These are phyloP conservation scores for Aureobasidium sp. DNA, from an alignment of 2,329 filamentous ascomycete species.

Conservation along the genomic window DNA sequence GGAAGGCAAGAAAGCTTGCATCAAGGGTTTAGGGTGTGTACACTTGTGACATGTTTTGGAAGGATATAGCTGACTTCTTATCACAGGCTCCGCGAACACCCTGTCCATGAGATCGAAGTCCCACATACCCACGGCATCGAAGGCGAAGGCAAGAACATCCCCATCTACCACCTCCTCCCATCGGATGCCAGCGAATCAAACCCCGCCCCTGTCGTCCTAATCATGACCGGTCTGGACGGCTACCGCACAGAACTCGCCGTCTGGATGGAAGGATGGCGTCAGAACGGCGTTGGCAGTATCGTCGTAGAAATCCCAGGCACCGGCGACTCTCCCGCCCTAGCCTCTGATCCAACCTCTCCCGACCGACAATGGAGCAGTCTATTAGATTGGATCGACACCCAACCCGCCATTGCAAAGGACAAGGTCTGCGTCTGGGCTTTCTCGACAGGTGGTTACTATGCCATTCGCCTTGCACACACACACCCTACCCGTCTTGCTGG, in stretches of 20 bases:
- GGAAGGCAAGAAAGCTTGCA: slow-evolving; percentile 54
- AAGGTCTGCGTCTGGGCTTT: slow-evolving; percentile 48
- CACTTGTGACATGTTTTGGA: not conserved
- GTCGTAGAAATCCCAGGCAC: slow-evolving; percentile 51
- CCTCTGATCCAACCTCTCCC: slow-evolving; percentile 38
- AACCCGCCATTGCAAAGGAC: slow-evolving; percentile 39
- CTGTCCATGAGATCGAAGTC: slow-evolving; percentile 53
- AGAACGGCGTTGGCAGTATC: slow-evolving; percentile 40
- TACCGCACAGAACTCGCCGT: slow-evolving; percentile 49
- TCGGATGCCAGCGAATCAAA: slow-evolving; percentile 31
- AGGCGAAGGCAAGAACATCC: slow-evolving; percentile 48
- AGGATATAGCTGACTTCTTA: not conserved
- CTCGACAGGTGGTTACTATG: slow-evolving; percentile 51
- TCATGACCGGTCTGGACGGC: slow-evolving; percentile 51
- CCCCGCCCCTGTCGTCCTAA: slow-evolving; percentile 44
- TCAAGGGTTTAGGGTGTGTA: slow-evolving; percentile 41
- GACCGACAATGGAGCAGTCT: slow-evolving; percentile 47
- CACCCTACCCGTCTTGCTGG: slow-evolving; percentile 44
- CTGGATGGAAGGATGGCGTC: slow-evolving; percentile 43
- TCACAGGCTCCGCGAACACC: slow-evolving; percentile 41
- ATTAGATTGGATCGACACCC: slow-evolving; percentile 45
- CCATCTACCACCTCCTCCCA: slow-evolving; percentile 57
- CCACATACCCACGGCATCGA: slow-evolving; percentile 45
- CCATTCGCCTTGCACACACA: slow-evolving; percentile 49
- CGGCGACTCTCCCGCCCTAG: slow-evolving; percentile 44